A percentile compares a stretch with the other conserved stretches of the same genome.
phyloP scores from a whole-genome alignment of 164 flowering plant genomes.

The Sextonia rubra region DNA sequence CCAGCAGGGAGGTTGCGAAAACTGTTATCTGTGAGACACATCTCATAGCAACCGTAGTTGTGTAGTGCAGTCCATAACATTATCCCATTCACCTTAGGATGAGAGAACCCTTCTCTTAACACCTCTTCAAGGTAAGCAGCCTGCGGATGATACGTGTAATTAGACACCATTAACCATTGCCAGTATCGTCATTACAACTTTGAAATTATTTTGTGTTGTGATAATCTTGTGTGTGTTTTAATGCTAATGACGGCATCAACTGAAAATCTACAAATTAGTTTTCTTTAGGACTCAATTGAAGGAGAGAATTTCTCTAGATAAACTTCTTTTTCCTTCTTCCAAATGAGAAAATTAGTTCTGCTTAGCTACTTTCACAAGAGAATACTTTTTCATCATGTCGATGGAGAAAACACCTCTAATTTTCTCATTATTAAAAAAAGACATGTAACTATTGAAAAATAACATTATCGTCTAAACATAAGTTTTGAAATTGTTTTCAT shows the following conservation, averaged over 20 bases:
- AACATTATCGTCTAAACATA: too few relatives aligned
- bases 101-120: slow-evolving; percentile 53
- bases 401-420: too few relatives aligned
- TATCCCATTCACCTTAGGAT: slow-evolving; percentile 59
- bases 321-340: too few relatives aligned
- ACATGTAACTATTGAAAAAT: too few relatives aligned
- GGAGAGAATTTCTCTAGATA: not conserved
- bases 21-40: slow-evolving; percentile 76
- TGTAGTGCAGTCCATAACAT: slow-evolving; percentile 59
- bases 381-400: too few relatives aligned
- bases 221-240: not conserved
- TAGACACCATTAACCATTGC: not conserved
- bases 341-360: too few relatives aligned
- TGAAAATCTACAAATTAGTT: not conserved
- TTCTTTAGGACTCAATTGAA: not conserved
- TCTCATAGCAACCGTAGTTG: slow-evolving; percentile 45
- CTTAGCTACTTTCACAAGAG: not conserved
- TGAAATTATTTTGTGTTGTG: not conserved
- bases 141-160: slow-evolving; percentile 18
- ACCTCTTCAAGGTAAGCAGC: slow-evolving; percentile 49
- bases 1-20: slow-evolving; percentile 67
- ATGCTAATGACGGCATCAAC: not conserved
- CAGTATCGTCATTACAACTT: not conserved
- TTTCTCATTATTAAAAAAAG: too few relatives aligned
- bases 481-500: too few relatives aligned